Percentiles rank a stretch among this genome's conserved stretches.
Evolutionary conservation across 371 early-diverging fungal species (phyloP).

Genomic region (Ordospora colligata): DNA sequence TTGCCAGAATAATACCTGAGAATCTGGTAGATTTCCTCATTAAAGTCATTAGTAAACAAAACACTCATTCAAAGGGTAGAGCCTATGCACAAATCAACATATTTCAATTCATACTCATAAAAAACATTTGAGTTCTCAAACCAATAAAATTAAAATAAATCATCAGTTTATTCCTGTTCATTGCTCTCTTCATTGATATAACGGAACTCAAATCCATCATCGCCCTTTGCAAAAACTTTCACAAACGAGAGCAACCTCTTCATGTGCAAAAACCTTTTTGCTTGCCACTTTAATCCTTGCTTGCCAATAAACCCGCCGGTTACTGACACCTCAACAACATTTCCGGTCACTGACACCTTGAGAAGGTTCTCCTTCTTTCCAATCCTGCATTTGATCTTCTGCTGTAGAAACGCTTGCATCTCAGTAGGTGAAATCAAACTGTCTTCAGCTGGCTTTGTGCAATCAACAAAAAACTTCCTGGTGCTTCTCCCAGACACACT

Average conservation of each 20-base stretch:
- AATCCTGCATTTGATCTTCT: constrained; percentile 25
- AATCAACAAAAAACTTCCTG: constrained; percentile 8
- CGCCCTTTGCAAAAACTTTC: constrained; percentile 17
- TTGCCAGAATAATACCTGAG: constrained; percentile 37
- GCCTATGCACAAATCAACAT: not conserved
- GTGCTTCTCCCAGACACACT: not conserved
- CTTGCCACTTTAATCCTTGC: constrained; percentile 20
- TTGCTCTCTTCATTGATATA: constrained; percentile 26
- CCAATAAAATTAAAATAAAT: not conserved
- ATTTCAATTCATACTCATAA: not conserved
- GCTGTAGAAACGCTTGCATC: constrained; percentile 9
- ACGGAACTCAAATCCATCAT: constrained; percentile 26
- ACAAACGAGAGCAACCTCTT: constrained; percentile 18
- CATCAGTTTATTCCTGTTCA: not conserved
- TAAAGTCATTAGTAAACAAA: constrained; percentile 28
- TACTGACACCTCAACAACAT: not conserved
- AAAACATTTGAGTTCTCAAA: not conserved
- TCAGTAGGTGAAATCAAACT: constrained; percentile 19
- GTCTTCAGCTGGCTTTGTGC: constrained; percentile 23
- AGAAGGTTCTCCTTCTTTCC: constrained; percentile 31
- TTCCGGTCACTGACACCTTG: not conserved
- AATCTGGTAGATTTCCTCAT: constrained; percentile 14
- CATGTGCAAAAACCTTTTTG: constrained; percentile 22
- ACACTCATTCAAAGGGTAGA: not conserved
- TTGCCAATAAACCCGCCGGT: constrained; percentile 14